These are phyloP conservation scores for Butyriboletus pseudospeciosus DNA, from an alignment of 1,284 basidiomycete species.

Conservation along the genomic window DNA sequence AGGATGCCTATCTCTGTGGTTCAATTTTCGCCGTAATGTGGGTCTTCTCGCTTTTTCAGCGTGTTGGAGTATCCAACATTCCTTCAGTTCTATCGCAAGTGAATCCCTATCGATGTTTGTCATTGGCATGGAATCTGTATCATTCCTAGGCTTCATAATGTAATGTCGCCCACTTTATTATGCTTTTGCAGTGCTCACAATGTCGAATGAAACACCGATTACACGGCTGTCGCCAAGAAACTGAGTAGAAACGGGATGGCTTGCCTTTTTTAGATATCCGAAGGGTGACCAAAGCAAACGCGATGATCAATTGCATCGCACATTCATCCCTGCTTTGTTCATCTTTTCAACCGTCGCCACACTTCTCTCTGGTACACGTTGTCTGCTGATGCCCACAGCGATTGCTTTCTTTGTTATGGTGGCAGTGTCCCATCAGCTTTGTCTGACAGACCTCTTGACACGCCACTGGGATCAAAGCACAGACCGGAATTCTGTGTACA, in stretches of 20 bases:
- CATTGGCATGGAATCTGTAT: constrained; percentile 15
- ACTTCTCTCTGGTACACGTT: background rate
- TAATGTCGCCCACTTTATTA: constrained; percentile 21
- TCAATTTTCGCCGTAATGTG: constrained; percentile 84
- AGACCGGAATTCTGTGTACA: background rate
- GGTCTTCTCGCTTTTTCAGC: constrained; percentile 31
- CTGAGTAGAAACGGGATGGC: background rate
- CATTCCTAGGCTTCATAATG: constrained; percentile 15
- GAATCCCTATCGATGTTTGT: constrained; percentile 18
- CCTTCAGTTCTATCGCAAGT: constrained; percentile 68
- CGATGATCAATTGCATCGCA: background rate
- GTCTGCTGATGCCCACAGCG: constrained; percentile 5
- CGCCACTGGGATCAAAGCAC: constrained; percentile 21
- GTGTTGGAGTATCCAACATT: constrained; percentile 13
- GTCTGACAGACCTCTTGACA: constrained; percentile 8
- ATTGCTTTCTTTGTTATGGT: constrained; percentile 11
- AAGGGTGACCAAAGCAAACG: constrained; percentile 3
- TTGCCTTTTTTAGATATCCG: constrained; percentile 15
- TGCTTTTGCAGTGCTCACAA: constrained; percentile 15
- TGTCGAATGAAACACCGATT: constrained; percentile 3
- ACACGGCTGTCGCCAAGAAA: constrained; percentile 1
- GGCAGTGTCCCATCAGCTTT: constrained; percentile 19
- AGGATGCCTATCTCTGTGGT: constrained; percentile 82
- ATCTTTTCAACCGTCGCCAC: constrained; percentile 10
- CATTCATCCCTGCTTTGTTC: constrained; percentile 22